A percentile compares a stretch with the other conserved stretches of the same genome.
Evolutionary conservation across 2,329 filamentous ascomycete species (phyloP).

Genomic region (Apiospora hydei): DNA sequence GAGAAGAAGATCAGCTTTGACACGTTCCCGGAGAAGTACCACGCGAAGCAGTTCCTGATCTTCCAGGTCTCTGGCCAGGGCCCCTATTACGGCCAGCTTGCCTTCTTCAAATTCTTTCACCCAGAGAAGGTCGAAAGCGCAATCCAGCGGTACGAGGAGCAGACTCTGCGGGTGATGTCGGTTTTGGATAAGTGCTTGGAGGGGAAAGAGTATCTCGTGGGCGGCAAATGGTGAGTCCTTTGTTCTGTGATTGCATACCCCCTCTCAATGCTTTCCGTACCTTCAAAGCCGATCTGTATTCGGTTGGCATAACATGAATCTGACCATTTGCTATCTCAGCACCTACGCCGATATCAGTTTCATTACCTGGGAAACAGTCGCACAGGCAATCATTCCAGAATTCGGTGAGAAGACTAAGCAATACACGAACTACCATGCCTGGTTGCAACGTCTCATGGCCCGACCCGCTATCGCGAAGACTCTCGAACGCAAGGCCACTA

Average conservation of each 20-base stretch:
- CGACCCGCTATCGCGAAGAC: conserved; percentile 42
- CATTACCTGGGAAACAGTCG: conserved; percentile 37
- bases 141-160: conserved; percentile 38
- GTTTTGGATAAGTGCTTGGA: conserved; percentile 44
- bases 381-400: conserved; percentile 12
- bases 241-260: background rate
- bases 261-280: background rate
- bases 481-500: background rate
- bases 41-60: conserved; percentile 49
- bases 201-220: conserved; percentile 45
- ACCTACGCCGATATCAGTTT: conserved; percentile 46
- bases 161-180: conserved; percentile 32
- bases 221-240: conserved; percentile 42
- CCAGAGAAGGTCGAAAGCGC: conserved; percentile 39
- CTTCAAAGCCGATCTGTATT: conserved; percentile 6
- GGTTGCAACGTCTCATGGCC: conserved; percentile 43
- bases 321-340: conserved; percentile 6
- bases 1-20: conserved; percentile 48
- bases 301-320: background rate
- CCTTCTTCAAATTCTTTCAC: conserved; percentile 43
- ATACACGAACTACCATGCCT: conserved; percentile 45
- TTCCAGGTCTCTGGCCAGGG: conserved; percentile 54
- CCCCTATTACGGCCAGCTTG: conserved; percentile 50
- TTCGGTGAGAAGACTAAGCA: conserved; percentile 31
- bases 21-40: conserved; percentile 42